A percentile compares a stretch with the other conserved stretches of the same genome.
These are phyloP conservation scores for Kodamaea neixiangensis DNA, from an alignment of 805 yeast species.

Conservation along the genomic window DNA sequence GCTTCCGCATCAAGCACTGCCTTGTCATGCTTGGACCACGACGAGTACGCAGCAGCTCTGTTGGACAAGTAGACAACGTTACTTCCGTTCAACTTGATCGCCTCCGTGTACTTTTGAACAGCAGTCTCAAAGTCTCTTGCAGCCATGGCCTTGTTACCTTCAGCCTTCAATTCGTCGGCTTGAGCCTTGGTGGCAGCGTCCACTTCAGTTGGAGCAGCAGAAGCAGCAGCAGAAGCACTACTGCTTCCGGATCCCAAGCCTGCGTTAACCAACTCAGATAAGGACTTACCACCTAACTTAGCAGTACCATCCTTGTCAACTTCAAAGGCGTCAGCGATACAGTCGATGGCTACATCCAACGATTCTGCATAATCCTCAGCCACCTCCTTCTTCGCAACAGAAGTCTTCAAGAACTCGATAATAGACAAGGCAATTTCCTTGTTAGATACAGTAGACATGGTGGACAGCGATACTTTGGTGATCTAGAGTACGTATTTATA, in stretches of 20 bases:
- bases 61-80: slow-evolving; percentile 89
- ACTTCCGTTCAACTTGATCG: slow-evolving; percentile 65
- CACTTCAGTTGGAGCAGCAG: slow-evolving; percentile 33
- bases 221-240: slow-evolving; percentile 16
- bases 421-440: slow-evolving; percentile 73
- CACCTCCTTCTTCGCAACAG: slow-evolving; percentile 62
- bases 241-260: slow-evolving; percentile 1
- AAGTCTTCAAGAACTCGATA: slow-evolving; percentile 64
- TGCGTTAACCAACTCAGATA: slow-evolving; percentile 45
- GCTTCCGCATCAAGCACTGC: slow-evolving; percentile 83
- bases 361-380: slow-evolving; percentile 84
- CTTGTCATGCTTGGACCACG: slow-evolving; percentile 66
- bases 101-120: slow-evolving; percentile 74
- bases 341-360: slow-evolving; percentile 89
- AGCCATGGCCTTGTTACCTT: slow-evolving; percentile 92
- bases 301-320: slow-evolving; percentile 51
- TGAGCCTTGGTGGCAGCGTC: slow-evolving; percentile 59
- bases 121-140: slow-evolving; percentile 70
- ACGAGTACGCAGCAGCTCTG: slow-evolving; percentile 95
- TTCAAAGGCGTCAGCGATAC: slow-evolving; percentile 84
- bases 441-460: slow-evolving; percentile 47
- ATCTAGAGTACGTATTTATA: neutral
- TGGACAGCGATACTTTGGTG: neutral
- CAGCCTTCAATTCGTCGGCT: slow-evolving; percentile 83
- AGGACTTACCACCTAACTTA: slow-evolving; percentile 53